Evolutionary conservation across 78 protist species (phyloP).

Genomic region (Anaeramoeba flamelloides): DNA sequence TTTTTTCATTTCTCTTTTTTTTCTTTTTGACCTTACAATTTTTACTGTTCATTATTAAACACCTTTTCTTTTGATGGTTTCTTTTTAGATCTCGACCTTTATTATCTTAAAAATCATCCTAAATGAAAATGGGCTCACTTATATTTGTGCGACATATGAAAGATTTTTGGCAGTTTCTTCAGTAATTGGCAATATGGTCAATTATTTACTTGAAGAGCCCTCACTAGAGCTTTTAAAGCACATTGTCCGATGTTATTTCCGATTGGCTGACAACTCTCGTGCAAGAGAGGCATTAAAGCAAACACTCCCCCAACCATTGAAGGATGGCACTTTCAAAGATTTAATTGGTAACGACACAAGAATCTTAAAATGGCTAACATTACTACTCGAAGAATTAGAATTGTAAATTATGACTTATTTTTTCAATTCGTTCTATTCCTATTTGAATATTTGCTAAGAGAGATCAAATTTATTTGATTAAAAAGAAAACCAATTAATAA

Average conservation of each 20-base stretch:
- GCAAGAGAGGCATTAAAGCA: neutral
- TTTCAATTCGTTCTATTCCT: too few relatives aligned
- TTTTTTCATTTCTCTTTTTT: neutral
- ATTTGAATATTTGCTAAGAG: too few relatives aligned
- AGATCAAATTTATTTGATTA: too few relatives aligned
- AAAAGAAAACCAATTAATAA: too few relatives aligned
- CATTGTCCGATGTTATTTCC: constrained; percentile 83
- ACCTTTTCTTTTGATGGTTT: too few relatives aligned
- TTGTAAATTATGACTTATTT: too few relatives aligned
- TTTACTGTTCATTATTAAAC: too few relatives aligned
- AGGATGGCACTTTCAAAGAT: neutral
- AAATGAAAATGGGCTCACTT: constrained; percentile 68
- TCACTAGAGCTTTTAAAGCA: constrained; percentile 72
- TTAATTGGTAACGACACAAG: too few relatives aligned
- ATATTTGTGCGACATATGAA: constrained; percentile 74
- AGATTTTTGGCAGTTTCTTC: constrained; percentile 62
- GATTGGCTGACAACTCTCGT: constrained; percentile 66
- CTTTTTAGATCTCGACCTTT: constrained; percentile 73
- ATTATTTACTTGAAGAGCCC: neutral
- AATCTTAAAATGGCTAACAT: too few relatives aligned
- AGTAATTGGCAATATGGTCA: constrained; percentile 46
- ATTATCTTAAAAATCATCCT: constrained; percentile 90
- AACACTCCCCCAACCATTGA: neutral
- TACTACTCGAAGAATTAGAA: too few relatives aligned
- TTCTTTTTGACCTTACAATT: too few relatives aligned